These are phyloP conservation scores for Diophrys appendiculata DNA, from an alignment of 73 alveolate genomes.

Conservation along the genomic window DNA sequence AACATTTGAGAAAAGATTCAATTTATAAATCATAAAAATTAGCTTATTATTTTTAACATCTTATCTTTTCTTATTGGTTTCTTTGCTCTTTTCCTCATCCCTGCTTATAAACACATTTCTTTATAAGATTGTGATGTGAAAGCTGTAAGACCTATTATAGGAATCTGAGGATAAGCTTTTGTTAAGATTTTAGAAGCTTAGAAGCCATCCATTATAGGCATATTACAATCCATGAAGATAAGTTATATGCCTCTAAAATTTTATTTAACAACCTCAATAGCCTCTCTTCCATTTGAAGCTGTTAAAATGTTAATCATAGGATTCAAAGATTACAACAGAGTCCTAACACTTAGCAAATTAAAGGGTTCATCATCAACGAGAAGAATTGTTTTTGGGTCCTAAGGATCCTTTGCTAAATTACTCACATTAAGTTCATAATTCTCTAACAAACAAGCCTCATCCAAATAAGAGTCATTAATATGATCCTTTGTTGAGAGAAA, in stretches of 20 bases:
- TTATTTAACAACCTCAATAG: not conserved
- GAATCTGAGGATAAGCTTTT: not conserved
- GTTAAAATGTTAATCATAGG: not conserved
- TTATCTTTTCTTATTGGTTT: not conserved
- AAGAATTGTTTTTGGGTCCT: too few relatives aligned
- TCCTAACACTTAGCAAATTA: too few relatives aligned
- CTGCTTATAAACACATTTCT: not conserved
- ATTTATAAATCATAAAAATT: too few relatives aligned
- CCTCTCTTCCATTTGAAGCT: not conserved
- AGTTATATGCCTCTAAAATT: not conserved
- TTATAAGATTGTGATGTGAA: not conserved
- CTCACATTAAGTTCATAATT: too few relatives aligned
- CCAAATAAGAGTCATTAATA: not conserved
- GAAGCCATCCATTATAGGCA: conserved; percentile 1
- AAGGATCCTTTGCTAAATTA: too few relatives aligned
- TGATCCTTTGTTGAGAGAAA: not conserved
- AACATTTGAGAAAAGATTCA: too few relatives aligned
- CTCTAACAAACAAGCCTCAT: not conserved
- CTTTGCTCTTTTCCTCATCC: not conserved
- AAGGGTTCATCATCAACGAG: not conserved
- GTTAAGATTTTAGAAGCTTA: not conserved
- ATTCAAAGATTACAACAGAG: not conserved
- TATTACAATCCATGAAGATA: not conserved
- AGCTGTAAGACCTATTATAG: not conserved
- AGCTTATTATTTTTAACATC: not conserved